phyloP scores from a whole-genome alignment of 1,284 basidiomycete genomes.

The Agaricales sp. region DNA sequence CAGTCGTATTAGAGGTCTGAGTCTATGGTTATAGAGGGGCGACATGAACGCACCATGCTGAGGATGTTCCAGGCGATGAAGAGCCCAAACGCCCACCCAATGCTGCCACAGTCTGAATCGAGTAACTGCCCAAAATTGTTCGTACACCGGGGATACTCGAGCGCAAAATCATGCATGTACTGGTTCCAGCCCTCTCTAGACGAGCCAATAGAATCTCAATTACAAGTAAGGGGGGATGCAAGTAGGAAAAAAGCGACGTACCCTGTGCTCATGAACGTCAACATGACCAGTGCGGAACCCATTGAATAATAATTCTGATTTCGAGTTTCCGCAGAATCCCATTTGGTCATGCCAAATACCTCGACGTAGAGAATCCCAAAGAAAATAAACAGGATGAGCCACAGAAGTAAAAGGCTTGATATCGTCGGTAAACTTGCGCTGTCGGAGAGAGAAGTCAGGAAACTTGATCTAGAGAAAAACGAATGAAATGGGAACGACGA shows the following conservation, averaged over 20 bases:
- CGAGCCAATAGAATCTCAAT: constrained; percentile 2
- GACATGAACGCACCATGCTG: constrained; percentile 68
- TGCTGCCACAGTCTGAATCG: constrained; percentile 85
- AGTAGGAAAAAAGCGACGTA: constrained; percentile 19
- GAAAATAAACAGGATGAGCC: constrained; percentile 89
- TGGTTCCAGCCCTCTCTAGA: constrained; percentile 86
- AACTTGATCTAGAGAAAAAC: too few species aligned
- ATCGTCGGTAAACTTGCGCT: constrained; percentile 87
- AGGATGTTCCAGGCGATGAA: constrained; percentile 97
- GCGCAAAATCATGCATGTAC: constrained; percentile 88
- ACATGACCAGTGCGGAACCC: constrained; percentile 77
- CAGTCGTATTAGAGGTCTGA: constrained; percentile 6
- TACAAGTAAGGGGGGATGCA: constrained; percentile 8
- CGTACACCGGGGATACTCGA: constrained; percentile 80
- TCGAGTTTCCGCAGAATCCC: constrained; percentile 63
- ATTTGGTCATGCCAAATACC: constrained; percentile 89
- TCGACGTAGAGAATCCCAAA: constrained; percentile 89
- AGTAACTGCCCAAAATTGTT: constrained; percentile 35
- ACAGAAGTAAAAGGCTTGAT: constrained; percentile 77
- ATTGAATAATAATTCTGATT: constrained; percentile 80
- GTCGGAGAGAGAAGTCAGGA: constrained; percentile 10
- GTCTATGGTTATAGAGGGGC: constrained; percentile 5
- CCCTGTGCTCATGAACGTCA: constrained; percentile 72
- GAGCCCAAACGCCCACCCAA: constrained; percentile 75
- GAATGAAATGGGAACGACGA: constrained; percentile 22